Evolutionary conservation across 1,284 basidiomycete species (phyloP).

Genomic region (Moesziomyces antarcticus): DNA sequence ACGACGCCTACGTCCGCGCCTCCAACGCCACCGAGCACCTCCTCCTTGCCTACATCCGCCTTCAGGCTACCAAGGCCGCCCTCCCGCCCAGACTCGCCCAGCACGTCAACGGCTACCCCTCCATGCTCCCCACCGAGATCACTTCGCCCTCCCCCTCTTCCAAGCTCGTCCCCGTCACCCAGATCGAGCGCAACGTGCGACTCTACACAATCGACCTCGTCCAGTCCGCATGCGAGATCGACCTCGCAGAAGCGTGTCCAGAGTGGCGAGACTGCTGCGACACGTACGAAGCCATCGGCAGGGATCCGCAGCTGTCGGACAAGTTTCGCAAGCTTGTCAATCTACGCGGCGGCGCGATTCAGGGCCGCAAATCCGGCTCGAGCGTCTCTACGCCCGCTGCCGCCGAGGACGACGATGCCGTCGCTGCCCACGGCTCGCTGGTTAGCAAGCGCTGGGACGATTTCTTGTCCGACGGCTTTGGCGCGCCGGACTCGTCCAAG

Average conservation of each 20-base stretch:
- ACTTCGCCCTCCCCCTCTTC: slow-evolving; percentile 35
- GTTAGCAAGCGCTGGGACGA: slow-evolving; percentile 60
- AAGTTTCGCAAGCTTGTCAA: slow-evolving; percentile 64
- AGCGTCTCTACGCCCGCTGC: slow-evolving; percentile 2
- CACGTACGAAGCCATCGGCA: slow-evolving; percentile 34
- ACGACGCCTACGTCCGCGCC: slow-evolving; percentile 59
- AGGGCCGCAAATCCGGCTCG: slow-evolving; percentile 23
- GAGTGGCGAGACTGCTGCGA: slow-evolving; percentile 56
- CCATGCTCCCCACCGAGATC: slow-evolving; percentile 54
- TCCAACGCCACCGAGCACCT: slow-evolving; percentile 66
- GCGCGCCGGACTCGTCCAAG: slow-evolving; percentile 58
- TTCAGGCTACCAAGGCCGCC: slow-evolving; percentile 35
- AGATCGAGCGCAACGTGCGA: slow-evolving; percentile 60
- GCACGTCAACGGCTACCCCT: slow-evolving; percentile 59
- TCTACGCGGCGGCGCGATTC: slow-evolving; percentile 34
- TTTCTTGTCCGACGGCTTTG: slow-evolving; percentile 60
- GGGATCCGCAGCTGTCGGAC: slow-evolving; percentile 61
- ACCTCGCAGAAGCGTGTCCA: slow-evolving; percentile 31
- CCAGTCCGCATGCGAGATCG: slow-evolving; percentile 55
- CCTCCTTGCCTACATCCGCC: slow-evolving; percentile 63
- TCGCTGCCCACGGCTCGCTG: slow-evolving; percentile 50
- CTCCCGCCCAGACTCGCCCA: slow-evolving; percentile 58
- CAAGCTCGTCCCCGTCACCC: slow-evolving; percentile 58
- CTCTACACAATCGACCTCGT: slow-evolving; percentile 63
- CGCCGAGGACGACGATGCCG: slow-evolving; percentile 22